phyloP scores from a whole-genome alignment of 2,329 filamentous ascomycete species.

The Sclerotinia subarctica region DNA sequence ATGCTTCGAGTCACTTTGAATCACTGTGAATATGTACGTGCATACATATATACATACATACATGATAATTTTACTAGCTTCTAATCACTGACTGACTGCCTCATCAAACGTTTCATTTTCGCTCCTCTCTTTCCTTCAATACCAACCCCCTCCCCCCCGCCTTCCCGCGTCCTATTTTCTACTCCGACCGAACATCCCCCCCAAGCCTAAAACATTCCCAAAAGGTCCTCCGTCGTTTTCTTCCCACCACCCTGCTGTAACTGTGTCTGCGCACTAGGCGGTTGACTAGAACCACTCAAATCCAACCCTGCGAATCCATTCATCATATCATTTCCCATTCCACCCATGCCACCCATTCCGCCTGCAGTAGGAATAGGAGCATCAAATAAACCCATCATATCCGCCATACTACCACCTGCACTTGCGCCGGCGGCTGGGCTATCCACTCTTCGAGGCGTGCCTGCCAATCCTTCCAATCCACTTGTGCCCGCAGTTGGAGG shows the following conservation, averaged over 20 bases:
- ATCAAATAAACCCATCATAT: conserved; percentile 72
- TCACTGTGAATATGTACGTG: too few relatives aligned
- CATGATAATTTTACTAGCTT: conserved; percentile 2
- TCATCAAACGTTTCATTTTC: not conserved
- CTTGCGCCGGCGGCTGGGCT: conserved; percentile 52
- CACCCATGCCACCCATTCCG: conserved; percentile 20
- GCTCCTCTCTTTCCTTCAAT: too few relatives aligned
- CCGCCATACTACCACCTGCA: conserved; percentile 64
- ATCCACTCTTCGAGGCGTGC: conserved; percentile 65
- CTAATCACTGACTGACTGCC: not conserved
- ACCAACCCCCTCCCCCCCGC: not conserved
- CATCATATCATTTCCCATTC: conserved; percentile 46
- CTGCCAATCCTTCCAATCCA: conserved; percentile 53
- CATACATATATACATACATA: conserved; percentile 15
- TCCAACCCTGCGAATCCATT: conserved; percentile 83
- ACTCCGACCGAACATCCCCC: too few relatives aligned
- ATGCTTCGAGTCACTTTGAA: not conserved
- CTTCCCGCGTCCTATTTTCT: not conserved
- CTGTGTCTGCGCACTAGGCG: conserved; percentile 62
- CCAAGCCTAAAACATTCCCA: conserved; percentile 51
- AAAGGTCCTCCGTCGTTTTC: conserved; percentile 57
- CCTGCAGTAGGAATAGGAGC: conserved; percentile 29
- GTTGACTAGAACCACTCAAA: conserved; percentile 62
- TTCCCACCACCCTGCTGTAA: conserved; percentile 44
- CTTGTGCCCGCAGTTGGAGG: conserved; percentile 50